A percentile compares a stretch with the other conserved stretches of the same genome.
phyloP scores from a whole-genome alignment of 441 rosid species.

The Gossypium armourianum region DNA sequence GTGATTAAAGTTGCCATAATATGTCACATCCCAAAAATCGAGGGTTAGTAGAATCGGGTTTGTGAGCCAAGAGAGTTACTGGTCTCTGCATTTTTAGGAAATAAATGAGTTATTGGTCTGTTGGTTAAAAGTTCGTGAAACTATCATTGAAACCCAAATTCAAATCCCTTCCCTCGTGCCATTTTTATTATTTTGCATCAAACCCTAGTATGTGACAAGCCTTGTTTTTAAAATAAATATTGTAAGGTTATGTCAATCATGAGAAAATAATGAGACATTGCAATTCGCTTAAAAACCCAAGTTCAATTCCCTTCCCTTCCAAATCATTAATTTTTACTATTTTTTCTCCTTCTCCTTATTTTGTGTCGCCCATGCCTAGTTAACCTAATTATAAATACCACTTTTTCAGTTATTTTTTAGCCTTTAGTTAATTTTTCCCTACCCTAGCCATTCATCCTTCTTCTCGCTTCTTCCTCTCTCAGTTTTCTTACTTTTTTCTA shows the following conservation, averaged over 20 bases:
- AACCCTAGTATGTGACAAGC: background rate
- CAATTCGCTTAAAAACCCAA: background rate
- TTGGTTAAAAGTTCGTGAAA: background rate
- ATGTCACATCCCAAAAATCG: background rate
- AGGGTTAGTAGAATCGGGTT: background rate
- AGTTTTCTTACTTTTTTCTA: background rate
- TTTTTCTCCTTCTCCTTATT: background rate
- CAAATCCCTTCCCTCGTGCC: background rate
- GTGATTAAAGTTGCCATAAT: background rate
- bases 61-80: background rate
- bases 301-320: background rate
- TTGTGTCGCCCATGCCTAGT: background rate
- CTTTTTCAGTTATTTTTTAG: too few relatives aligned
- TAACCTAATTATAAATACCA: background rate
- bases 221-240: too few relatives aligned
- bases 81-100: background rate
- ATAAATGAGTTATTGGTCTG: background rate
- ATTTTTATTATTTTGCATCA: background rate
- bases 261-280: background rate
- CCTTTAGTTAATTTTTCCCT: background rate
- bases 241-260: background rate
- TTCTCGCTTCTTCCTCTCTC: background rate
- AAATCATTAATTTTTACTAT: too few relatives aligned
- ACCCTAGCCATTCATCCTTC: background rate
- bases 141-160: background rate